A percentile compares a stretch with the other conserved stretches of the same genome.
These are phyloP conservation scores for Effrenium voratum DNA, from an alignment of 73 alveolate genomes.

Conservation along the genomic window DNA sequence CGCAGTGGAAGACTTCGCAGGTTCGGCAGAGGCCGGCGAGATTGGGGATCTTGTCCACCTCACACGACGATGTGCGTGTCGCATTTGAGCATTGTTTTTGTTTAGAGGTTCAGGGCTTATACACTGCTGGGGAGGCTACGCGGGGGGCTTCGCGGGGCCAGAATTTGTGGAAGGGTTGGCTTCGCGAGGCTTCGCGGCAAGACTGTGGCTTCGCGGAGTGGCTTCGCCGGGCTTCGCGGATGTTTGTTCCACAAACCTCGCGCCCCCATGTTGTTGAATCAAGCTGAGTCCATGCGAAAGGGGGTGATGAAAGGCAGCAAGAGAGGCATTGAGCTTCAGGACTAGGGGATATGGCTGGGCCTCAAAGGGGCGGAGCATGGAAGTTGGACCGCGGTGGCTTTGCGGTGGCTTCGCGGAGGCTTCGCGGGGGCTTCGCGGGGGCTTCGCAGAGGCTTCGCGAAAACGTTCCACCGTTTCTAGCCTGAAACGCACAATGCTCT, in stretches of 20 bases:
- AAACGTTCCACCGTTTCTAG: no score
- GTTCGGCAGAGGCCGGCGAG: constrained; percentile 98
- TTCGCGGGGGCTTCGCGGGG: no score
- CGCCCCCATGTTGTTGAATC: neutral
- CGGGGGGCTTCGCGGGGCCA: no score
- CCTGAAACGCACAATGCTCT: no score
- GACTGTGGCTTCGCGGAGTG: neutral
- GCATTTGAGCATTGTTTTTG: neutral
- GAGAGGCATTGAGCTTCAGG: no score
- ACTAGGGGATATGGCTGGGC: no score
- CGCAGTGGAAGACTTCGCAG: constrained; percentile 97
- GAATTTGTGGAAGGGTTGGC: neutral
- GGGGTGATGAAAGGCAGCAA: no score
- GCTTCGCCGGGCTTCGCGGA: neutral
- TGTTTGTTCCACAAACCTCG: neutral
- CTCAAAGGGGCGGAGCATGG: no score
- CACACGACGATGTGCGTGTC: neutral
- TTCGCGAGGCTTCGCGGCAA: neutral
- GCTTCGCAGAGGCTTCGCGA: no score
- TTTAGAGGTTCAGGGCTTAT: neutral
- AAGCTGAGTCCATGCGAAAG: no score
- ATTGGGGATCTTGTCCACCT: constrained; percentile 97
- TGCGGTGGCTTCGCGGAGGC: no score
- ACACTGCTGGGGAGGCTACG: neutral
- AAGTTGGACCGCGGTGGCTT: no score